Conservation (phyloP, 805 yeast species). For the Yamadazyma phyllophila region DNA sequence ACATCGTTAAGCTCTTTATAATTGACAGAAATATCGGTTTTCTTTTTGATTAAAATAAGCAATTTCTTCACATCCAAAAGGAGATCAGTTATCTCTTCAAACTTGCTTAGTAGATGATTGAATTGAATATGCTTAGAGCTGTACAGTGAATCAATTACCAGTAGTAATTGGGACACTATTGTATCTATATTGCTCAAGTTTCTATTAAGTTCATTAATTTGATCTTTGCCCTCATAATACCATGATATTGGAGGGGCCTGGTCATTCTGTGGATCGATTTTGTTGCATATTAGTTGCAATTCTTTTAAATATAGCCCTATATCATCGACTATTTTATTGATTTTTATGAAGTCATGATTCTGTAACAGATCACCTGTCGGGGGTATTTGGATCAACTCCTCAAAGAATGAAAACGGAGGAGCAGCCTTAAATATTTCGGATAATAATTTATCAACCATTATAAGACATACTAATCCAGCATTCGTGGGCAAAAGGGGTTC, state of each 20-base stretch:
- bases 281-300: slow-evolving; percentile 16
- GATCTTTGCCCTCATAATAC: slow-evolving; percentile 25
- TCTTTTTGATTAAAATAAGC: slow-evolving; percentile 19
- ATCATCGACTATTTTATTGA: slow-evolving; percentile 28
- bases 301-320: slow-evolving; percentile 24
- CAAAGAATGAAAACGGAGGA: slow-evolving; percentile 23
- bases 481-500: neutral
- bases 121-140: slow-evolving; percentile 9
- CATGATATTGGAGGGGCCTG: slow-evolving; percentile 18
- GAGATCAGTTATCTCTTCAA: slow-evolving; percentile 26
- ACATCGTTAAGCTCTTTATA: slow-evolving; percentile 26
- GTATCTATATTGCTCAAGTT: slow-evolving; percentile 25
- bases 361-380: slow-evolving; percentile 11
- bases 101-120: slow-evolving; percentile 20
- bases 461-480: neutral
- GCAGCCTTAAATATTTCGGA: slow-evolving; percentile 18
- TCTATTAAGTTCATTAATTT: slow-evolving; percentile 16
- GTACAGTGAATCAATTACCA: slow-evolving; percentile 16
- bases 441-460: slow-evolving; percentile 11
- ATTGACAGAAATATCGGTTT: slow-evolving; percentile 26
- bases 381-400: slow-evolving; percentile 22
- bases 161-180: slow-evolving; percentile 21
- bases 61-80: slow-evolving; percentile 25
- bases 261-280: slow-evolving; percentile 5
- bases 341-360: slow-evolving; percentile 25